Evolutionary conservation across 1,284 basidiomycete genomes (phyloP), one percentile per base, ranked within the genome.

Genomic region (Rhizoctonia solani): DNA sequence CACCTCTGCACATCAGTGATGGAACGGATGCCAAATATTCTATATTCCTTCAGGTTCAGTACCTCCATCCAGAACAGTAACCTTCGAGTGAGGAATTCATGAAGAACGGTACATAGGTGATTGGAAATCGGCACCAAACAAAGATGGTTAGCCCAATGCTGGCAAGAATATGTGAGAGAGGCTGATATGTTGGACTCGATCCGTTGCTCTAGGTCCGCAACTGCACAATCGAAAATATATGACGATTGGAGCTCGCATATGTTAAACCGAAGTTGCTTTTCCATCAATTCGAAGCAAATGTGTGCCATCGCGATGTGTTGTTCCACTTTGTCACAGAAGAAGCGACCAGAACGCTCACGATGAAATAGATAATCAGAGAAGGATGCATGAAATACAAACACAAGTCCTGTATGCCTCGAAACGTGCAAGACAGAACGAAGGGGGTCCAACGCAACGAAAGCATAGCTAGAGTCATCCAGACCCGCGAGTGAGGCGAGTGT

Each of bases 31-130:
- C n/a, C n/a, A n/a, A n/a, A n/a, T n/a, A n/a, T n/a, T n/a, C n/a
- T 39, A 39, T 39, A 9, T 46, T 19, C 44, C 27, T 58, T 58
- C 42, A 58, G 44, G 19, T 47, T 58, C 41, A 58, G 23, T 9
- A 58, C 29, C 19, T 58, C 55, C 55, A 47, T 46, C 55, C 55
- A 58, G 14, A 58, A 29, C 14, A 58, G 41, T 2, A 58, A 19
- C 19, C 42, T 23, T 4, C 1, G 16, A n/a, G 41, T 21, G 11
- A 58, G 9, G 3, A 46, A 47, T 3, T 46, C 41, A 11, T 29
- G 13, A 9, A 46, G 44, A 9, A 46, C 5, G 9, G 44, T 11
- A 11, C 6, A 11, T 11, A 46, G 19, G 5, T 6, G 5, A 6
- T 46, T 19, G 6, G 19, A 11, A 5, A 6, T 14, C 6, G 11